These are phyloP conservation scores for Bothriochloa decipiens DNA, from an alignment of 176 grass and related monocot species.

Conservation along the genomic window DNA sequence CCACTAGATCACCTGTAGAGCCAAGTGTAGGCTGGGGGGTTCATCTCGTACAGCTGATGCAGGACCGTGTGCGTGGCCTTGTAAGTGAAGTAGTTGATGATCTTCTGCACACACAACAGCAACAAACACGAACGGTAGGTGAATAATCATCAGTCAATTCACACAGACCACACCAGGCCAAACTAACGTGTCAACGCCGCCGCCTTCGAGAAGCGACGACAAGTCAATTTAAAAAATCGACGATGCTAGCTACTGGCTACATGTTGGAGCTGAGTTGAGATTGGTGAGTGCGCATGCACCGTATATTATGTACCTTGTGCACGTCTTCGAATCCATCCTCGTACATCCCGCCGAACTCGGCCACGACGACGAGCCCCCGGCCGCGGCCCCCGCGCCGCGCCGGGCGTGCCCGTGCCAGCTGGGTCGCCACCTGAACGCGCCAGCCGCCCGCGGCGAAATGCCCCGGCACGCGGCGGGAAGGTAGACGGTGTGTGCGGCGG, in stretches of 20 bases:
- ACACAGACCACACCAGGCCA: background rate
- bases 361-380: conserved; percentile 43
- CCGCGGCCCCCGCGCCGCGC: conserved; percentile 17
- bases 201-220: background rate
- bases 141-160: background rate
- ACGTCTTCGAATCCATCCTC: conserved; percentile 70
- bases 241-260: background rate
- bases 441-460: background rate
- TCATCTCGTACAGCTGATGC: conserved; percentile 96
- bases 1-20: conserved; percentile 66
- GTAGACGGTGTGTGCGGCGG: conserved; percentile 1
- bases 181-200: too few species aligned
- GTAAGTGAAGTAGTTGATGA: conserved; percentile 93
- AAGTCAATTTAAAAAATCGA: background rate
- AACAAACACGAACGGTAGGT: background rate
- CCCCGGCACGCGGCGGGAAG: background rate
- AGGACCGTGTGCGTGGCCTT: conserved; percentile 93
- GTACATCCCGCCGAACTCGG: conserved; percentile 63
- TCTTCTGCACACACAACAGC: conserved; percentile 56
- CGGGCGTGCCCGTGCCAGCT: background rate
- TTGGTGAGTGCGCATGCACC: background rate
- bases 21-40: conserved; percentile 78
- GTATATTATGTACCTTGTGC: conserved; percentile 34
- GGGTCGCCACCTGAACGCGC: conserved; percentile 19
- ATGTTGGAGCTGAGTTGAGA: background rate